Conservation (phyloP, 2,329 filamentous ascomycete genomes). For the Emmonsiellopsis sp. region DNA sequence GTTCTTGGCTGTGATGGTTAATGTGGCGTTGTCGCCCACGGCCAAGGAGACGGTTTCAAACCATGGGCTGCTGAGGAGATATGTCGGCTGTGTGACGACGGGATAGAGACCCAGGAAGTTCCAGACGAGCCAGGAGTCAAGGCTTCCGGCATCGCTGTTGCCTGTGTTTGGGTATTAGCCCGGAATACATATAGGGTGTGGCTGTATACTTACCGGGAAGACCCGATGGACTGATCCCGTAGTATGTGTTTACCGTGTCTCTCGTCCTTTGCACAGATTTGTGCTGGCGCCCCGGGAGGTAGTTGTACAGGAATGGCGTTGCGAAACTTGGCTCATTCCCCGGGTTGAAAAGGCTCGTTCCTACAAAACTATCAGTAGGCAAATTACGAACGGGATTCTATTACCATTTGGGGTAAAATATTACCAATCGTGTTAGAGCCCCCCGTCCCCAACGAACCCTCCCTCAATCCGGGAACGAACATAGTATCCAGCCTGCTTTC, state of each 20-base stretch:
- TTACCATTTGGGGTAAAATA: too few species aligned
- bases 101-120: slow-evolving; percentile 43
- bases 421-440: too few species aligned
- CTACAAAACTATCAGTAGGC: too few species aligned
- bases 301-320: slow-evolving; percentile 62
- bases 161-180: slow-evolving; percentile 15
- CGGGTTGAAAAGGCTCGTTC: too few species aligned
- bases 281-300: slow-evolving; percentile 51
- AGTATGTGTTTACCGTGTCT: slow-evolving; percentile 33
- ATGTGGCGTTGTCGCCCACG: slow-evolving; percentile 20
- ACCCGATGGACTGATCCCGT: slow-evolving; percentile 29
- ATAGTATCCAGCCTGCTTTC: slow-evolving; percentile 51
- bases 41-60: slow-evolving; percentile 32
- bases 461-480: slow-evolving; percentile 17
- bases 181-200: too few species aligned
- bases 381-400: too few species aligned
- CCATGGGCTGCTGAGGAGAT: slow-evolving; percentile 39
- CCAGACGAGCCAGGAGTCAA: slow-evolving; percentile 45
- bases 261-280: slow-evolving; percentile 50
- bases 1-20: slow-evolving; percentile 41
- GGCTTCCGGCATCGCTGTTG: slow-evolving; percentile 39
- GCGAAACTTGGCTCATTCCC: slow-evolving; percentile 59
- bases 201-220: slow-evolving; percentile 21
- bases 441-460: too few species aligned
- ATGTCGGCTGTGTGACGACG: slow-evolving; percentile 39